Conservation (phyloP, 495 filamentous ascomycete genomes). For the Ascobolus immersus region DNA sequence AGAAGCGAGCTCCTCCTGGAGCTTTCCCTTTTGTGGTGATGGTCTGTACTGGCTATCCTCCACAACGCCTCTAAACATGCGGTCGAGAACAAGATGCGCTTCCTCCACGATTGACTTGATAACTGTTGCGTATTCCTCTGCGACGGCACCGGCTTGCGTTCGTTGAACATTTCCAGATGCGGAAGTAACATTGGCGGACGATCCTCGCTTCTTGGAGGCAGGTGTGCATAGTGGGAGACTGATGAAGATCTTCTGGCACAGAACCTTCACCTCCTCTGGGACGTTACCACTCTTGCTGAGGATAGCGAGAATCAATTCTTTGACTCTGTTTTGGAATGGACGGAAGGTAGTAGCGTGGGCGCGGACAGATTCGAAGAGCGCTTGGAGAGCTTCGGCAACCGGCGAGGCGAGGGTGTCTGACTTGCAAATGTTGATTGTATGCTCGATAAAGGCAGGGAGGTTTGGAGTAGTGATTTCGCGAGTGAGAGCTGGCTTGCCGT, state of each 20-base stretch:
- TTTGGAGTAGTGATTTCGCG: constrained; percentile 14
- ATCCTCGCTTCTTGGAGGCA: constrained; percentile 5
- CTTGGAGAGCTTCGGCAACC: constrained; percentile 7
- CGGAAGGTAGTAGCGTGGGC: constrained; percentile 14
- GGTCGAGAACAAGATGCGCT: constrained; percentile 7
- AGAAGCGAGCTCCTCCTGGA: constrained; percentile 1
- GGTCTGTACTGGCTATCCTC: constrained; percentile 9
- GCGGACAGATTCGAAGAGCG: constrained; percentile 9
- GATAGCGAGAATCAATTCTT: constrained; percentile 5
- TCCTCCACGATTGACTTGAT: constrained; percentile 7
- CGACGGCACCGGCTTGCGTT: constrained; percentile 10
- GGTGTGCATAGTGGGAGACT: constrained; percentile 9
- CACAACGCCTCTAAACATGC: constrained; percentile 5
- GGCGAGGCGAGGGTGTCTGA: constrained; percentile 1
- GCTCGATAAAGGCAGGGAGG: constrained; percentile 9
- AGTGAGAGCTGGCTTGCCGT: constrained; percentile 9
- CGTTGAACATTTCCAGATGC: neutral
- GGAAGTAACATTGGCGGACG: neutral
- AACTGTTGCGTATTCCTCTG: constrained; percentile 9
- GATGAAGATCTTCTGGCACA: constrained; percentile 9
- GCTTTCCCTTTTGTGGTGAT: neutral
- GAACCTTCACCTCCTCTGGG: constrained; percentile 3
- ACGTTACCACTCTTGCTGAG: constrained; percentile 1
- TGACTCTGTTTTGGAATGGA: constrained; percentile 8
- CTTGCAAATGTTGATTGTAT: constrained; percentile 6